These are phyloP conservation scores for Calonectria naviculata DNA, from an alignment of 2,329 filamentous ascomycete genomes.

Conservation along the genomic window DNA sequence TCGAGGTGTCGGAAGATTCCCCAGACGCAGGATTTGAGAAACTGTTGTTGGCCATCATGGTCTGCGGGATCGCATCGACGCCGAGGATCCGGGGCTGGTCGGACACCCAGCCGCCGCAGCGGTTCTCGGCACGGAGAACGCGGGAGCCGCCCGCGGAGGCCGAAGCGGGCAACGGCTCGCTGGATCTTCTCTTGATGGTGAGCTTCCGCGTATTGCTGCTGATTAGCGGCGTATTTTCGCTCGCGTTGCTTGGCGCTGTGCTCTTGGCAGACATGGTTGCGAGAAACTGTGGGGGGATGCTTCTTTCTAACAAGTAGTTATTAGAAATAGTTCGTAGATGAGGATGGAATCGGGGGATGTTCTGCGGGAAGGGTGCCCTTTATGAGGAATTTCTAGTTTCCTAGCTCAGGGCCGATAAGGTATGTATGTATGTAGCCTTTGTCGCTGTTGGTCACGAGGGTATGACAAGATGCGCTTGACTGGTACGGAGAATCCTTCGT, in stretches of 20 bases:
- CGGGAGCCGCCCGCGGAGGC: background rate
- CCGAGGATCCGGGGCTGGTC: background rate
- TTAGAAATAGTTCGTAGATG: background rate
- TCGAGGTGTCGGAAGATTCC: background rate
- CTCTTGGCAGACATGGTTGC: background rate
- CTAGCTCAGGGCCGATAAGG: no score
- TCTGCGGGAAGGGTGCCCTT: no score
- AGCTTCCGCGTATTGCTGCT: no score
- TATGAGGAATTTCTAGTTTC: no score
- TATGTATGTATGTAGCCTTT: background rate
- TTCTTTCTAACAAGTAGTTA: background rate
- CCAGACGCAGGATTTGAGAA: background rate
- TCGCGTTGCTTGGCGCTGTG: background rate
- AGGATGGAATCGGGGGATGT: background rate
- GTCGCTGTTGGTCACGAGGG: background rate
- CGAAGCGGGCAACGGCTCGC: background rate
- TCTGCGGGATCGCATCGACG: background rate
- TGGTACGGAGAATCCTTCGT: background rate
- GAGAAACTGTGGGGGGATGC: background rate
- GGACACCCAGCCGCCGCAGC: background rate
- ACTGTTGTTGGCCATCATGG: background rate
- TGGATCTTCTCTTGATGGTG: background rate
- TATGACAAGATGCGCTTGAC: background rate
- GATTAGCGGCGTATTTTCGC: background rate
- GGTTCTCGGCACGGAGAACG: background rate